Evolutionary conservation across 768 basidiomycete genomes (phyloP).

Genomic region (Calocera viscosa): DNA sequence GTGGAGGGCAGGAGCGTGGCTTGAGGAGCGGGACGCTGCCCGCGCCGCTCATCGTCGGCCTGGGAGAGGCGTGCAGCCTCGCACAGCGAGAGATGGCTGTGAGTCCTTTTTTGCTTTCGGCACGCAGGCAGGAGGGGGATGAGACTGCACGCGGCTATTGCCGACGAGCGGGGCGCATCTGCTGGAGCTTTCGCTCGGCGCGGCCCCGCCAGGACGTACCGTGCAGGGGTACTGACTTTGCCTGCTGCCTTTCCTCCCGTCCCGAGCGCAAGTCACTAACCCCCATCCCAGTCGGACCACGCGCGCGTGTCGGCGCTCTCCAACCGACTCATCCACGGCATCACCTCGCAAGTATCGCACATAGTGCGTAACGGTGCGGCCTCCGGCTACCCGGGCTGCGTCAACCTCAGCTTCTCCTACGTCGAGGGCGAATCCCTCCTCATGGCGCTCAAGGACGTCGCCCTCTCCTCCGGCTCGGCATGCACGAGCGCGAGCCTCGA

Average conservation of each 20-base stretch:
- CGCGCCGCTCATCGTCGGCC: conserved; percentile 73
- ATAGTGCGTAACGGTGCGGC: conserved; percentile 90
- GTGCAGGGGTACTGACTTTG: conserved; percentile 92
- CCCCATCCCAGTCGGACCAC: conserved; percentile 56
- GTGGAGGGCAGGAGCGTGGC: conserved; percentile 95
- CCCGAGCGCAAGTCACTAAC: not conserved
- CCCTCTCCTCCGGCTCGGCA: conserved; percentile 93
- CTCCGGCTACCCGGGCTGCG: conserved; percentile 86
- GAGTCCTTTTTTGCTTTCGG: conserved; percentile 36
- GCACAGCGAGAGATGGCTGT: conserved; percentile 87
- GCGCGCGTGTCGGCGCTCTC: conserved; percentile 59
- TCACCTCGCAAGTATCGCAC: conserved; percentile 73
- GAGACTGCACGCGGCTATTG: conserved; percentile 34
- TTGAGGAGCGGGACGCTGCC: conserved; percentile 90
- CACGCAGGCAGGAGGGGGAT: conserved; percentile 29
- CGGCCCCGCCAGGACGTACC: conserved; percentile 45
- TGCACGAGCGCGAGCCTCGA: conserved; percentile 98
- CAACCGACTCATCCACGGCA: conserved; percentile 64
- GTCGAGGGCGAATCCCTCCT: conserved; percentile 94
- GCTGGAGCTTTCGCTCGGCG: conserved; percentile 17
- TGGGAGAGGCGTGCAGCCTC: conserved; percentile 89
- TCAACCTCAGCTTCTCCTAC: conserved; percentile 91
- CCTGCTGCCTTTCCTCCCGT: conserved; percentile 2
- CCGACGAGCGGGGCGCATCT: not conserved
- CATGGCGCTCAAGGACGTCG: conserved; percentile 98